A percentile compares a stretch with the other conserved stretches of the same genome.
Evolutionary conservation across 345 rosid genomes (phyloP).

Genomic region (Noccaea bulbosa): DNA sequence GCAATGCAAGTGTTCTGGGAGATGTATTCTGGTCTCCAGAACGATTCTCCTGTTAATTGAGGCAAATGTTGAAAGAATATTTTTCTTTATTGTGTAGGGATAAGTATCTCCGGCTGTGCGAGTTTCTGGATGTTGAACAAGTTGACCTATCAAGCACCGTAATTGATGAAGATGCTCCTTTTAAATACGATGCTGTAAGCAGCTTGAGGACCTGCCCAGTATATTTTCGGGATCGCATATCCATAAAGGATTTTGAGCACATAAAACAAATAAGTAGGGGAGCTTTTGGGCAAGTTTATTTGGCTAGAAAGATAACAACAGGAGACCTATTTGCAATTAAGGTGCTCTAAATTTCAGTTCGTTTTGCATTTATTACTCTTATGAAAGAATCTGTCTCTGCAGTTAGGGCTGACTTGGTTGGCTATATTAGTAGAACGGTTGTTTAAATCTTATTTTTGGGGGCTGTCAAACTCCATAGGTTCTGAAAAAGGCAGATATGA

Average conservation of each 20-base stretch:
- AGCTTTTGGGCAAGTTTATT: constrained; percentile 88
- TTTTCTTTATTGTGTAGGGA: constrained; percentile 55
- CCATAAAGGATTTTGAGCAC: constrained; percentile 86
- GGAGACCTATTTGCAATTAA: constrained; percentile 95
- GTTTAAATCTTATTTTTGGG: constrained; percentile 20
- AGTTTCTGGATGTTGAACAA: constrained; percentile 71
- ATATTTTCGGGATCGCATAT: constrained; percentile 80
- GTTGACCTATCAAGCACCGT: constrained; percentile 70
- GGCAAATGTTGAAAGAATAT: not conserved
- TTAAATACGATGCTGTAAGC: constrained; percentile 81
- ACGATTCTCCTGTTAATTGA: constrained; percentile 22
- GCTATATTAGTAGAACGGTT: constrained; percentile 20
- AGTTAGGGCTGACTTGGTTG: constrained; percentile 1
- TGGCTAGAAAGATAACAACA: constrained; percentile 89
- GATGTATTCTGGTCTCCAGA: constrained; percentile 24
- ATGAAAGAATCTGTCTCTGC: constrained; percentile 13
- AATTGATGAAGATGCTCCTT: constrained; percentile 83
- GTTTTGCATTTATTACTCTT: constrained; percentile 21
- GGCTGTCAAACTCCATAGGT: constrained; percentile 57
- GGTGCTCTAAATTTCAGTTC: constrained; percentile 47
- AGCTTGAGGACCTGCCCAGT: constrained; percentile 84
- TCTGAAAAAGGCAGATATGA: constrained; percentile 95
- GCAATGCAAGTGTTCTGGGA: constrained; percentile 24
- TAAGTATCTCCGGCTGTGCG: constrained; percentile 85
- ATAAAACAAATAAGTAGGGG: constrained; percentile 87